Percentiles rank a stretch among this genome's conserved stretches.
Evolutionary conservation across 345 rosid species (phyloP).

Genomic region (Draba incana): DNA sequence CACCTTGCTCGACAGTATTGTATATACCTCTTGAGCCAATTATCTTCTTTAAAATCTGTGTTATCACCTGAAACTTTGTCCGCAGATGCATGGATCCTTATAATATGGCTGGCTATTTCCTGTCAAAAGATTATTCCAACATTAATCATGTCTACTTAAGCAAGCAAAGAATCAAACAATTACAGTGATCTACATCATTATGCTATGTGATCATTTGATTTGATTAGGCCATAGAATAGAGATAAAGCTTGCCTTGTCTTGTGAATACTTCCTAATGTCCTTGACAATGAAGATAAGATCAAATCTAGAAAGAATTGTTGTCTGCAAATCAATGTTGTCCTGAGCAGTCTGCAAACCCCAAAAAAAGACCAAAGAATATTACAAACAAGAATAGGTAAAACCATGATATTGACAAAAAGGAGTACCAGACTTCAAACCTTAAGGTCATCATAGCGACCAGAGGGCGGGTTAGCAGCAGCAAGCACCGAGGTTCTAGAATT

Average conservation of each 20-base stretch:
- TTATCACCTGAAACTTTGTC: slow-evolving; percentile 55
- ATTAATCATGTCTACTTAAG: slow-evolving; percentile 18
- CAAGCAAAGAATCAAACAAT: slow-evolving; percentile 12
- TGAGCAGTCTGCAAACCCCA: slow-evolving; percentile 59
- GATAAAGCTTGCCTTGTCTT: slow-evolving; percentile 72
- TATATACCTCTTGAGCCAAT: slow-evolving; percentile 93
- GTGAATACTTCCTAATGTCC: slow-evolving; percentile 79
- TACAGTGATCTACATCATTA: not conserved
- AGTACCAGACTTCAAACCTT: slow-evolving; percentile 53
- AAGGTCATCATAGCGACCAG: slow-evolving; percentile 97
- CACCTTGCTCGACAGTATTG: slow-evolving; percentile 84
- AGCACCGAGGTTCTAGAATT: slow-evolving; percentile 97
- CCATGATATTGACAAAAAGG: slow-evolving; percentile 2
- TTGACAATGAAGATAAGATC: slow-evolving; percentile 95
- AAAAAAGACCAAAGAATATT: not conserved
- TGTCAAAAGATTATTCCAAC: slow-evolving; percentile 43
- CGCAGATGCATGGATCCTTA: slow-evolving; percentile 94
- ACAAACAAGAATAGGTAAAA: slow-evolving; percentile 16
- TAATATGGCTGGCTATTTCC: slow-evolving; percentile 93
- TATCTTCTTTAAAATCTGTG: slow-evolving; percentile 72
- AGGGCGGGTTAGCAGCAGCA: slow-evolving; percentile 98
- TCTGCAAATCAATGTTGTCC: slow-evolving; percentile 94
- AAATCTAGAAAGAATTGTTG: slow-evolving; percentile 95
- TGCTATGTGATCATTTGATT: not conserved
- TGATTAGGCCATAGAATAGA: not conserved